These are phyloP conservation scores for Neurospora sp. DNA, from an alignment of 495 filamentous ascomycete genomes.

Conservation along the genomic window DNA sequence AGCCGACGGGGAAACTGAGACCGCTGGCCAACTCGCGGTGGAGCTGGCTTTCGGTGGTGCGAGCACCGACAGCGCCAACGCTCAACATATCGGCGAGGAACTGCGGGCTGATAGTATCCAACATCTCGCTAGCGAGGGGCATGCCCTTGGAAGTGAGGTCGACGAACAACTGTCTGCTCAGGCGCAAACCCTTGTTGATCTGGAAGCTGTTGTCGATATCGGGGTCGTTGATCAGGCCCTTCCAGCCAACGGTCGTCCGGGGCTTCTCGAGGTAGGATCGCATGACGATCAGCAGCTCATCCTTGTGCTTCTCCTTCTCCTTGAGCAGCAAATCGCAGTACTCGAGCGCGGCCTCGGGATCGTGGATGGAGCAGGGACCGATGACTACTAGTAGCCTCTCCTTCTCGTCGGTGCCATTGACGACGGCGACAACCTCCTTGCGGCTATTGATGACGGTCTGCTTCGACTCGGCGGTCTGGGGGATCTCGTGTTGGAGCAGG, in stretches of 20 bases:
- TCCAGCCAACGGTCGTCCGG: constrained; percentile 97
- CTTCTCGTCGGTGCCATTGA: constrained; percentile 67
- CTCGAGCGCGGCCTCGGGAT: constrained; percentile 81
- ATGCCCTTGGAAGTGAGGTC: constrained; percentile 91
- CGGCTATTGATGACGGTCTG: constrained; percentile 71
- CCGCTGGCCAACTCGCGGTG: constrained; percentile 93
- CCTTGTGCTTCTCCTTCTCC: constrained; percentile 80
- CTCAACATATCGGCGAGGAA: constrained; percentile 92
- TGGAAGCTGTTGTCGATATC: constrained; percentile 98
- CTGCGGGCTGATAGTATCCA: constrained; percentile 97
- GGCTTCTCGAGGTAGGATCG: constrained; percentile 98
- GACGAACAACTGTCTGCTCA: constrained; percentile 84
- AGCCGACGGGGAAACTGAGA: constrained; percentile 92
- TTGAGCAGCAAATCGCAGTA: constrained; percentile 79
- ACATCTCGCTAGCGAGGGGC: constrained; percentile 97
- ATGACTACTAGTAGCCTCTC: constrained; percentile 82
- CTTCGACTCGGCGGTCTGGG: constrained; percentile 66
- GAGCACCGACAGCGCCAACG: constrained; percentile 85
- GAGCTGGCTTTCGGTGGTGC: constrained; percentile 91
- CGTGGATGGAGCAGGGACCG: constrained; percentile 96
- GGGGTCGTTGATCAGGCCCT: constrained; percentile 97
- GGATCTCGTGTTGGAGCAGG: constrained; percentile 91
- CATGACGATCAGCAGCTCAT: constrained; percentile 93
- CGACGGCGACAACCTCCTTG: constrained; percentile 68
- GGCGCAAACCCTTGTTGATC: constrained; percentile 92